These are phyloP conservation scores for Oidiodendron maius DNA, from an alignment of 495 filamentous ascomycete genomes.

Conservation along the genomic window DNA sequence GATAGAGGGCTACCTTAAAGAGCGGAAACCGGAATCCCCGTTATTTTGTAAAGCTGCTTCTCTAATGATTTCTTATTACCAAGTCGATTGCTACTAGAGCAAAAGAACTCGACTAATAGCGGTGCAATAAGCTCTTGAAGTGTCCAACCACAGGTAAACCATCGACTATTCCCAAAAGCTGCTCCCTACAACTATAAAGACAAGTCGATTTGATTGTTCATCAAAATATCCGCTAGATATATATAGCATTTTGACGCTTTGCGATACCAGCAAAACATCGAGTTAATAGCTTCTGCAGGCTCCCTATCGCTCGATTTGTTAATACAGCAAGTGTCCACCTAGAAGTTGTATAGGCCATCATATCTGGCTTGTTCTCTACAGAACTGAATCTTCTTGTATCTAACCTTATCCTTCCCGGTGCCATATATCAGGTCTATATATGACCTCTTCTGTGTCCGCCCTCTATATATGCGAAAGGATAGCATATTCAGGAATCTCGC, in stretches of 20 bases:
- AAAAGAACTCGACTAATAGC: neutral
- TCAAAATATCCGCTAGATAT: neutral
- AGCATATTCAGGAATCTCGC: constrained; percentile 3
- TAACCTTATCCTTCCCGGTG: constrained; percentile 1
- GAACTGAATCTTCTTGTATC: too few species aligned
- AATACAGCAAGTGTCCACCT: too few species aligned
- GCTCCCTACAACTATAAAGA: neutral
- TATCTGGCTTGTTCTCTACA: too few species aligned
- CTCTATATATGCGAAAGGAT: constrained; percentile 5
- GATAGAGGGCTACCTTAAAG: constrained; percentile 11
- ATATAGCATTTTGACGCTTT: neutral
- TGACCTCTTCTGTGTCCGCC: constrained; percentile 3
- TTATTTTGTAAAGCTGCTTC: too few species aligned
- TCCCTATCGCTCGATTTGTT: too few species aligned
- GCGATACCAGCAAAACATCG: too few species aligned
- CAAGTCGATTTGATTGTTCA: neutral
- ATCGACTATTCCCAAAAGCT: constrained; percentile 3
- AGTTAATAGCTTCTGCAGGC: too few species aligned
- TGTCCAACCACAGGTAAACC: too few species aligned
- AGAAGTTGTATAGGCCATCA: constrained; percentile 2
- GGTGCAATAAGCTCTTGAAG: too few species aligned
- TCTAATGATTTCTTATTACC: too few species aligned
- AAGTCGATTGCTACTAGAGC: constrained; percentile 11
- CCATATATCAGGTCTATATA: constrained; percentile 1
- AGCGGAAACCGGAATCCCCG: constrained; percentile 16